These are phyloP conservation scores for Aspergillus sp. DNA, from an alignment of 2,329 filamentous ascomycete species.

Conservation along the genomic window DNA sequence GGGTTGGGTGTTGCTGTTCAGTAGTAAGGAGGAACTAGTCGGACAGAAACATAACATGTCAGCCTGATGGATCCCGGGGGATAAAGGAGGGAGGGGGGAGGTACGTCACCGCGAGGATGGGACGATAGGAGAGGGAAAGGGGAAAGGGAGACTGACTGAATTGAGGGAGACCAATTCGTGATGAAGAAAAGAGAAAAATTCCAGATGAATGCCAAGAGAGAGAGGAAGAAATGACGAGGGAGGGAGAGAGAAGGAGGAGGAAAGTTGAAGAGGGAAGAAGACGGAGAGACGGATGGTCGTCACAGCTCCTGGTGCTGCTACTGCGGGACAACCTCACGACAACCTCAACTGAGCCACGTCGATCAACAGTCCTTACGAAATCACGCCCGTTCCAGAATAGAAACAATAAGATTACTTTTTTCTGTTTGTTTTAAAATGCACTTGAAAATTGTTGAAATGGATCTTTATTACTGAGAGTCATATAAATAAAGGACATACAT, in stretches of 20 bases:
- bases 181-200: not conserved
- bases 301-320: constrained; percentile 13
- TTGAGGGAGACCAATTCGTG: constrained; percentile 1
- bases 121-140: constrained; percentile 11
- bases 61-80: constrained; percentile 16
- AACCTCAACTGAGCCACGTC: constrained; percentile 8
- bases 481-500: not conserved
- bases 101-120: constrained; percentile 24
- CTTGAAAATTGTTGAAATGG: too few species aligned
- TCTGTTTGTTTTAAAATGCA: too few species aligned
- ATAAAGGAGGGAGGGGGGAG: constrained; percentile 1
- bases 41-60: constrained; percentile 26
- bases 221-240: not conserved
- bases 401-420: too few species aligned
- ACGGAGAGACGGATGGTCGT: constrained; percentile 21
- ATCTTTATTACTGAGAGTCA: too few species aligned
- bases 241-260: constrained; percentile 7
- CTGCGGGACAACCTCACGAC: constrained; percentile 32
- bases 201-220: constrained; percentile 3
- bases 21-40: constrained; percentile 10
- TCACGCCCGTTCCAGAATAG: too few species aligned
- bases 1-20: not conserved
- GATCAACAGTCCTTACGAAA: too few species aligned
- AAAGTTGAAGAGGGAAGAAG: constrained; percentile 15
- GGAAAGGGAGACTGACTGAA: constrained; percentile 14